Base-by-base conservation (phyloP, 2,329 filamentous ascomycete genomes). In the Ceratocystis papillata region DNA sequence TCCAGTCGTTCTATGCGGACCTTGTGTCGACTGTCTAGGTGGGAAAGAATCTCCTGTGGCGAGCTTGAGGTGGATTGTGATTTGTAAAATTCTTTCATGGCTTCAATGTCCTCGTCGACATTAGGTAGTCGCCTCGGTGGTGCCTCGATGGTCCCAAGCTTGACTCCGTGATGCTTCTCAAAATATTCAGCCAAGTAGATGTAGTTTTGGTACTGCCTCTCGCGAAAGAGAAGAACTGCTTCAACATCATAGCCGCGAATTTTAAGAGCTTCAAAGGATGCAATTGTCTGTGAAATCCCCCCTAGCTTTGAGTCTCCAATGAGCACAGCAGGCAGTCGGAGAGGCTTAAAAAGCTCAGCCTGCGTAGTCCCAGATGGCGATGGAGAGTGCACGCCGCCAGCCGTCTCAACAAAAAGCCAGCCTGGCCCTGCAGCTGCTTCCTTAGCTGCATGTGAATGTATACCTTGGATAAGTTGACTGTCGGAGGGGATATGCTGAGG, bases 341-440 rank as follows among this genome's bases (percentile, higher is more conserved):
- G 75, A 0, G 88, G 85, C 22, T 86, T 79, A 72, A 92, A 94
- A 1, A 92, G 76, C 71, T 95, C 89, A 1, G 86, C 89, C 72
- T 95, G 90, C 0, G 87, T 84, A 1, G 80, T 87, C 8, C 89
- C 88, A 45, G 87, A 89, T 0, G 89, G 90, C 0, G 83, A 83
- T 0, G 90, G 90, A 0, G 89, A 93, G 68, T 93, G 85, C 0
- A 93, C 87, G 0, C 90, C 90, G 0, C 89, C 90, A 1, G 90
- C 89, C 1, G 90, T 94, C 73, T 95, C 90, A 59, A 94, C 78
- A 60, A 95, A 80, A 0, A 88, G 76, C 74, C 86, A 83, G n/a
- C 82, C 82, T 59, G 77, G 73, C 3, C 76, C 75, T 1, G 70
- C 70, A 22, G 73, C 71, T 2, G 80, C 78, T 65, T 77, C 78